Evolutionary conservation across 2,329 filamentous ascomycete genomes (phyloP).

Genomic region (Cladosporium sp.): DNA sequence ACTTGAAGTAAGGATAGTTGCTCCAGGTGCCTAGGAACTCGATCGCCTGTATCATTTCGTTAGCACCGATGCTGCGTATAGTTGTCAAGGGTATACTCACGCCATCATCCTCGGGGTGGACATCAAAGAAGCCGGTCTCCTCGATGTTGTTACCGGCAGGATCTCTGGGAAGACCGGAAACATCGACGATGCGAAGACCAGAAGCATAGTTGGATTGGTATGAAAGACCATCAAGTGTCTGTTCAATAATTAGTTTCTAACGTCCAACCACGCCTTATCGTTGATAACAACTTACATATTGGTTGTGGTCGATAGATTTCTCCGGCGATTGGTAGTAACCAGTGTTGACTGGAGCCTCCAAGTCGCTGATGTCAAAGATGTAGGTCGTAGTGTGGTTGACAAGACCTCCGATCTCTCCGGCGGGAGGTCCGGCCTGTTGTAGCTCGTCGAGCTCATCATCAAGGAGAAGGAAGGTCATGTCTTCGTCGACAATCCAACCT

Average conservation of each 20-base stretch:
- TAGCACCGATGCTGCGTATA: too few species aligned
- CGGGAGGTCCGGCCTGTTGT: slow-evolving; percentile 23
- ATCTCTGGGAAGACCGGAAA: slow-evolving; percentile 28
- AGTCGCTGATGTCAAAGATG: slow-evolving; percentile 45
- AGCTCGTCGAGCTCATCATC: slow-evolving; percentile 52
- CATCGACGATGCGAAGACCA: slow-evolving; percentile 39
- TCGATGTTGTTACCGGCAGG: slow-evolving; percentile 29
- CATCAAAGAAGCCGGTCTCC: slow-evolving; percentile 33
- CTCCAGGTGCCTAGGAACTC: slow-evolving; percentile 43
- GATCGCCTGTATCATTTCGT: slow-evolving; percentile 14
- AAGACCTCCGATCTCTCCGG: slow-evolving; percentile 38
- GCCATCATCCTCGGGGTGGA: slow-evolving; percentile 32
- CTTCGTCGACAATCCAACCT: slow-evolving; percentile 45
- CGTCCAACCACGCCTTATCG: too few species aligned
- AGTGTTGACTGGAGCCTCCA: slow-evolving; percentile 40
- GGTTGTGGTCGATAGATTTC: slow-evolving; percentile 47
- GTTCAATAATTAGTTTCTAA: background rate
- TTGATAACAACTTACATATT: slow-evolving; percentile 36
- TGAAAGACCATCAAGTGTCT: slow-evolving; percentile 35
- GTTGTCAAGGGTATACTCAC: slow-evolving; percentile 19
- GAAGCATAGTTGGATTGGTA: slow-evolving; percentile 52
- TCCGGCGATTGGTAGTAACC: slow-evolving; percentile 40
- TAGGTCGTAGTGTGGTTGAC: slow-evolving; percentile 44
- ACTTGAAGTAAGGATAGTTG: slow-evolving; percentile 36
- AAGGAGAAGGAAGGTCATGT: slow-evolving; percentile 43